Evolutionary conservation across 306 rosid species (phyloP), one percentile per base, ranked within the genome.

Genomic region (Pueraria montana): DNA sequence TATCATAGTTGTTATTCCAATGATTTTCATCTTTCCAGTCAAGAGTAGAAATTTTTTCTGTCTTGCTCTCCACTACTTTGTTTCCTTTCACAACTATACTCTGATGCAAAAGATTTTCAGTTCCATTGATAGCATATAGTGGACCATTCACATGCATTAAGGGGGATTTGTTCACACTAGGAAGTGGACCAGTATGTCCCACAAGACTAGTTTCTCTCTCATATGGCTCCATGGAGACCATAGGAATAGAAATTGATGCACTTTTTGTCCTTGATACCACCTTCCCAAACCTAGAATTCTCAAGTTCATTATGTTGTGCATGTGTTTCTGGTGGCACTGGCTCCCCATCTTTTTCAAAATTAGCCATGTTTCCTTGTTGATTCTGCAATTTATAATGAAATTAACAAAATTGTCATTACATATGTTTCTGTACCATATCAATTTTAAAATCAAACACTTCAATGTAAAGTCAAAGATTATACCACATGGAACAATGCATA

Each of bases 101-200:
- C 43, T 68, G 88, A 40, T 48, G 73, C 13, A 73, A 78, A 26
- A 65, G 30, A 56, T 68, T 86, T 87, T 78, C 89, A 24, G 91
- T 65, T 83, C 80, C 80, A 18, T 38, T 74, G 80, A 56, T 56
- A 59, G 74, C 85, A 70, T 80, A 53, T 65, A 86, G 68, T 30
- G 97, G 91, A 20, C 34, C 92, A 46, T 88, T 91, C 91, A 85
- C 86, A 55, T 85, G 88, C 36, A 58, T 45, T 38, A 90, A 87
- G 11, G 90, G 89, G 30, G 84, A 68, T 82, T 72, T 91, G 71
- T 86, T 68, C 50, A 76, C 87, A 45, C 83, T 88, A 36, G 77
- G 73, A 2, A 93, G 80, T 16, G 90, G 92, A 85, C 90, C 92
- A 43, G 89, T 94, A 75, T 81, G 87, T 43, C 92, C 88, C 80